Percentiles rank a stretch among this genome's conserved stretches.
phyloP scores from a whole-genome alignment of 2,329 filamentous ascomycete genomes.

The Talaromyces pinophilus region DNA sequence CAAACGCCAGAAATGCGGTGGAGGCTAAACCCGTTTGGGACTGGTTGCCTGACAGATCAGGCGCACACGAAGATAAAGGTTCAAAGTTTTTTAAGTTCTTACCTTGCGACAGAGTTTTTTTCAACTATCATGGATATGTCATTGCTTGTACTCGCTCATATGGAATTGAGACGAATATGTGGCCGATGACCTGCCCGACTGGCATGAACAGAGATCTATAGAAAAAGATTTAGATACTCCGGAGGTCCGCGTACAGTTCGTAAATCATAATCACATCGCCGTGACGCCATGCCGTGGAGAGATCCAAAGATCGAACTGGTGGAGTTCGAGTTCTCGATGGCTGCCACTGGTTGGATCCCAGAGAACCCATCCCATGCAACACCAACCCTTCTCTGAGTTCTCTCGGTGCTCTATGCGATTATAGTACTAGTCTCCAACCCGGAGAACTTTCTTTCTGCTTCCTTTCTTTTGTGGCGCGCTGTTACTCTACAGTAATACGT shows the following conservation, averaged over 20 bases:
- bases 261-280: neutral
- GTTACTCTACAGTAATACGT: neutral
- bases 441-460: neutral
- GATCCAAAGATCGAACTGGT: neutral
- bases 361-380: neutral
- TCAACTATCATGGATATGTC: neutral
- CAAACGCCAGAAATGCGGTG: neutral
- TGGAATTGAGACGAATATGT: neutral
- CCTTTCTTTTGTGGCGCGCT: neutral
- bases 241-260: too few relatives aligned
- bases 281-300: conserved; percentile 2
- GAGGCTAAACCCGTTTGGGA: conserved; percentile 16
- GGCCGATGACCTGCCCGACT: neutral
- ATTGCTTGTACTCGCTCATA: neutral
- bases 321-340: neutral
- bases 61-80: neutral
- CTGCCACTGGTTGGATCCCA: neutral
- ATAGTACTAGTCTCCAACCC: conserved; percentile 20
- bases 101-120: neutral
- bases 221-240: neutral
- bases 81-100: neutral
- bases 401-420: conserved; percentile 10
- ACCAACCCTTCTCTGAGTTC: conserved; percentile 1
- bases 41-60: neutral
- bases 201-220: neutral